Evolutionary conservation across 2,329 filamentous ascomycete genomes (phyloP), one percentile per base, ranked within the genome.

Genomic region (Microsporum canis): DNA sequence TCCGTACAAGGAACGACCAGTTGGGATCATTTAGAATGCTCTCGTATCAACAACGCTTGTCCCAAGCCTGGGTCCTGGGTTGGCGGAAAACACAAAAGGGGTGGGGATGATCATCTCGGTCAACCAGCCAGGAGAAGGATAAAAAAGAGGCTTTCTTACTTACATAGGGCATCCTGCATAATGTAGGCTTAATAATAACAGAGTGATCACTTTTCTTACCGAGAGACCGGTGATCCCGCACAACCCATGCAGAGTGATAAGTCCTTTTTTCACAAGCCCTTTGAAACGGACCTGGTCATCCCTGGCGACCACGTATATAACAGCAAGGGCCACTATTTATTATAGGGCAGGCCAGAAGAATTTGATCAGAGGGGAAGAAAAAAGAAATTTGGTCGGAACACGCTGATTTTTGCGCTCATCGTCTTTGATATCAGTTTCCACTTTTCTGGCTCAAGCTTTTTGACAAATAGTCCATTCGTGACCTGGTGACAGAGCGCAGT

Each of bases 171-270:
- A 55, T 55, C 49, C 49, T 55, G 49, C 49, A 55, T 55, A 10
- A 34, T 55, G 51, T 17, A n/a, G 27, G 51, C 51, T 55, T 36
- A 55, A 55, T 36, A 55, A 55, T 34, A 55, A 55, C 23, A 55
- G 51, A 55, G 51, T 55, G 51, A 55, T 55, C 51, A 55, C 45
- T 55, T 55, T 55, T 55, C 51, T 55, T 55, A 55, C 51, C 51
- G 51, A 55, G 51, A 55, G 51, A 55, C 51, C 51, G 51, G 51
- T 55, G 51, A 55, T 55, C 51, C 51, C 51, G 51, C 51, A 55
- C 51, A n/a, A 55, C 23, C 51, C 51, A 55, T 55, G 51, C 33
- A 34, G 51, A 31, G 23, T n/a, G 51, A 55, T 14, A 55, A 55
- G 51, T 17, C 31, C 31, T 34, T 34, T 34, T 55, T 36, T 31